Percentiles rank a stretch among this genome's conserved stretches.
Conservation (phyloP, 2,329 filamentous ascomycete species). For the Sporothrix brasiliensis region DNA sequence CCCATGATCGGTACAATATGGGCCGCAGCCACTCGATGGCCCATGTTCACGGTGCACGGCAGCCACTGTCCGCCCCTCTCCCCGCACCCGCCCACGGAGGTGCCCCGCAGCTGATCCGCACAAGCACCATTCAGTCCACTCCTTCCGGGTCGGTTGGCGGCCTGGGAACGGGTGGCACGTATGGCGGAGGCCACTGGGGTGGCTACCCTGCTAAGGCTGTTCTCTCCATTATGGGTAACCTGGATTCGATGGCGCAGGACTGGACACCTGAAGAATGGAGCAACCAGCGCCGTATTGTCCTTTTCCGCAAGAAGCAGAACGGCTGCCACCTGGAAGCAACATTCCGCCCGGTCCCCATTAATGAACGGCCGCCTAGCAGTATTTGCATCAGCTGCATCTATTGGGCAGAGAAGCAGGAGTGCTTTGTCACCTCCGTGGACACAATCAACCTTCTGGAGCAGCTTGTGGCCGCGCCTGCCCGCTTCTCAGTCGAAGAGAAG, state of each 20-base stretch:
- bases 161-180: conserved; percentile 45
- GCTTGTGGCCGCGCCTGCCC: conserved; percentile 71
- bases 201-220: conserved; percentile 83
- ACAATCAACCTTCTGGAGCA: conserved; percentile 94
- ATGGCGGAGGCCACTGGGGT: conserved; percentile 73
- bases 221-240: conserved; percentile 81
- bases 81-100: conserved; percentile 48
- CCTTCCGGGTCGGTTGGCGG: conserved; percentile 28
- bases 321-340: conserved; percentile 79
- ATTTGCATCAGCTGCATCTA: conserved; percentile 97
- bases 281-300: conserved; percentile 78
- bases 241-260: conserved; percentile 78
- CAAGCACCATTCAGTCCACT: conserved; percentile 55
- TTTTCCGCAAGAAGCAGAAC: conserved; percentile 80
- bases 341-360: conserved; percentile 76
- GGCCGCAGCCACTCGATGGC: conserved; percentile 47
- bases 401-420: conserved; percentile 90
- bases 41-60: conserved; percentile 49
- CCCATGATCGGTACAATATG: conserved; percentile 35
- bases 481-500: conserved; percentile 97
- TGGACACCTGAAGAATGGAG: conserved; percentile 84
- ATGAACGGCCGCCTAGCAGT: conserved; percentile 78
- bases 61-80: conserved; percentile 54
- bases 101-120: conserved; percentile 57
- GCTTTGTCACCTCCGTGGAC: conserved; percentile 94